Evolutionary conservation across 2,329 filamentous ascomycete genomes (phyloP).

Genomic region (Westerdykella ornata): DNA sequence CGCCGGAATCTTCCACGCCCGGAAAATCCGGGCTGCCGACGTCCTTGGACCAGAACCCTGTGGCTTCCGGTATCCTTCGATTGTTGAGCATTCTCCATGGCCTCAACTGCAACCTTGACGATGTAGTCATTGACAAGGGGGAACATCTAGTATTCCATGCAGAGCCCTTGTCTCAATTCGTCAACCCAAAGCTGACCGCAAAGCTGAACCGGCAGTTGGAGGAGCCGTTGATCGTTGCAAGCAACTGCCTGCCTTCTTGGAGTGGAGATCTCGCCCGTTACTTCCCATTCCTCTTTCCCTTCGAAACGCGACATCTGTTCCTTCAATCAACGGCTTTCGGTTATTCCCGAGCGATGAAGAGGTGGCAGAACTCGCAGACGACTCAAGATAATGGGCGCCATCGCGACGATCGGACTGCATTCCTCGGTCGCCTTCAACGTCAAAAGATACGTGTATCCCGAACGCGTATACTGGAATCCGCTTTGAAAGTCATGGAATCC

Average conservation of each 20-base stretch:
- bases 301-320: conserved; percentile 94
- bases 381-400: conserved; percentile 57
- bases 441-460: conserved; percentile 98
- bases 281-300: conserved; percentile 96
- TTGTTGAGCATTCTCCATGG: conserved; percentile 86
- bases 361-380: conserved; percentile 89
- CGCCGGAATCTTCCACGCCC: conserved; percentile 45
- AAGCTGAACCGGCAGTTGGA: conserved; percentile 96
- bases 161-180: conserved; percentile 86
- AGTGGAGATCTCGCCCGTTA: conserved; percentile 88
- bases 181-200: conserved; percentile 96
- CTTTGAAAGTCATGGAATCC: conserved; percentile 96
- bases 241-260: conserved; percentile 92
- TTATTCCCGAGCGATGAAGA: conserved; percentile 92
- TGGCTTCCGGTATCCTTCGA: conserved; percentile 78
- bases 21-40: conserved; percentile 61
- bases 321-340: conserved; percentile 97
- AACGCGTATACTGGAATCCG: conserved; percentile 90
- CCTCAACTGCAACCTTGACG: conserved; percentile 86
- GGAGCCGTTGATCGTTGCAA: conserved; percentile 93
- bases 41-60: conserved; percentile 75
- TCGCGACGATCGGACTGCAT: conserved; percentile 74
- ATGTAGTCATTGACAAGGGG: conserved; percentile 75
- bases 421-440: conserved; percentile 82
- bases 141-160: conserved; percentile 63